phyloP scores from a whole-genome alignment of 2,329 filamentous ascomycete species.

The Colletotrichum musae region DNA sequence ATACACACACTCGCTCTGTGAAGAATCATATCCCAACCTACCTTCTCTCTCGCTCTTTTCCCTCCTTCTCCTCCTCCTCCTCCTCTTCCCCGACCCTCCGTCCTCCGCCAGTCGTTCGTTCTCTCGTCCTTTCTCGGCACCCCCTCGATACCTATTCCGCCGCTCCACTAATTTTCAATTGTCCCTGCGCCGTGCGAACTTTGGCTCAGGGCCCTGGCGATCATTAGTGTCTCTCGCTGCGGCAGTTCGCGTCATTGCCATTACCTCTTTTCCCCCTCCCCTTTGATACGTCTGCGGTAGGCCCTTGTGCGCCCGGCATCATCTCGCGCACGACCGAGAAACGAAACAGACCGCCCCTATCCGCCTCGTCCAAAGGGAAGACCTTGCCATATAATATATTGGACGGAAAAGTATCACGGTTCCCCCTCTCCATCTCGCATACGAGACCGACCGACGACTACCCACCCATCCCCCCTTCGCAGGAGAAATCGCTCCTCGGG shows the following conservation, averaged over 20 bases:
- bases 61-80: slow-evolving; percentile 4
- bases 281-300: slow-evolving; percentile 7
- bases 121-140: neutral
- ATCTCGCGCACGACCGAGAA: neutral
- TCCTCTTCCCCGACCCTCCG: slow-evolving; percentile 9
- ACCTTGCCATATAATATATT: neutral
- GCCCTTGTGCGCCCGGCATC: slow-evolving; percentile 23
- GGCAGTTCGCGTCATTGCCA: slow-evolving; percentile 23
- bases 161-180: slow-evolving; percentile 28
- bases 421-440: neutral
- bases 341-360: slow-evolving; percentile 2
- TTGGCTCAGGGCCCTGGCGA: slow-evolving; percentile 15
- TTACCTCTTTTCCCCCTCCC: neutral
- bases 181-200: slow-evolving; percentile 7
- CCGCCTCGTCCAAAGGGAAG: neutral
- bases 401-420: slow-evolving; percentile 2
- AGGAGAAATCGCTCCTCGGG: neutral
- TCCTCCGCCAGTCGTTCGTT: slow-evolving; percentile 25
- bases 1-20: slow-evolving; percentile 21
- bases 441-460: slow-evolving; percentile 1
- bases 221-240: slow-evolving; percentile 28
- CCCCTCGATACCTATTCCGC: slow-evolving; percentile 9
- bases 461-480: neutral
- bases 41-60: slow-evolving; percentile 10
- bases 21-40: slow-evolving; percentile 12